phyloP scores from a whole-genome alignment of 768 basidiomycete species.

The Russula griseocarnosa region DNA sequence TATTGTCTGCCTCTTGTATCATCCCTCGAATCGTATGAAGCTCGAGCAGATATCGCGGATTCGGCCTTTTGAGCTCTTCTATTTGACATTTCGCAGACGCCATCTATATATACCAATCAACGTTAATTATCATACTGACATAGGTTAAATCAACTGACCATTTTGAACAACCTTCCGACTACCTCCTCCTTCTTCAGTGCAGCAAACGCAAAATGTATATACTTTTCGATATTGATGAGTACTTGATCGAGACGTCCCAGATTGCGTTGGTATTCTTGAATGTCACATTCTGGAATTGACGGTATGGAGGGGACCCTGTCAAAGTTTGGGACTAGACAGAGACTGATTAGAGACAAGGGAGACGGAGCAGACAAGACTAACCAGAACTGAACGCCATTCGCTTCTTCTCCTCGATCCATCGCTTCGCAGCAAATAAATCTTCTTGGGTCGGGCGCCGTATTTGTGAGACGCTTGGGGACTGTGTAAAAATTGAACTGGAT shows the following conservation, averaged over 20 bases:
- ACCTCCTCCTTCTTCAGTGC: constrained; percentile 5
- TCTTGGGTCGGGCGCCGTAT: not conserved
- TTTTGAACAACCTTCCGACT: constrained; percentile 5
- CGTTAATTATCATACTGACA: not conserved
- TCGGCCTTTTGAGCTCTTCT: constrained; percentile 13
- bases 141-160: constrained; percentile 6
- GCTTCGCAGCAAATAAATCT: not conserved
- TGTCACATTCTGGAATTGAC: not conserved
- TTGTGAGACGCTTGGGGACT: not conserved
- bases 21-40: constrained; percentile 24
- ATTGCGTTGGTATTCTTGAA: constrained; percentile 15
- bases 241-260: constrained; percentile 17
- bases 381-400: not conserved
- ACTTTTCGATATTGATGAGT: constrained; percentile 12
- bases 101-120: not conserved
- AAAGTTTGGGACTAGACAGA: not conserved
- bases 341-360: not conserved
- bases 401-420: constrained; percentile 12
- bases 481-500: not conserved
- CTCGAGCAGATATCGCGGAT: constrained; percentile 24
- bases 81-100: constrained; percentile 15
- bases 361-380: not conserved
- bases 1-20: constrained; percentile 25
- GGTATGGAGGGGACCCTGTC: not conserved
- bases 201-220: constrained; percentile 19